phyloP scores from a whole-genome alignment of 2,329 filamentous ascomycete genomes.

The Sarocladium kiliense region DNA sequence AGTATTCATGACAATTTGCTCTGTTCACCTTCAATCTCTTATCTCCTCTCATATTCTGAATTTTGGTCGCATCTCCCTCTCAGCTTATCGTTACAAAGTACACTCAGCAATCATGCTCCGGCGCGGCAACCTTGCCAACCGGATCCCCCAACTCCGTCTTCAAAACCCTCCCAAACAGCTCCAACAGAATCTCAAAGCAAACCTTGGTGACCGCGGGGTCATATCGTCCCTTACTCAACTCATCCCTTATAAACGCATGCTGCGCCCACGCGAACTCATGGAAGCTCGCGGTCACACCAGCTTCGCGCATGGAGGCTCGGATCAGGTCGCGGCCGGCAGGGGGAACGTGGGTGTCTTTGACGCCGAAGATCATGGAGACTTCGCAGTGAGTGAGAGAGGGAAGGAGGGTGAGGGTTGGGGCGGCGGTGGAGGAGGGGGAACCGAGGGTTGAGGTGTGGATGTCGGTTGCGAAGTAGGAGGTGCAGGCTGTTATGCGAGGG shows the following conservation, averaged over 20 bases:
- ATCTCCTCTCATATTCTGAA: neutral
- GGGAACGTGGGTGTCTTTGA: constrained; percentile 86
- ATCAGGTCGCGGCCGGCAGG: constrained; percentile 78
- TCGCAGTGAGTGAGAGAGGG: constrained; percentile 60
- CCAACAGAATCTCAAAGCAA: constrained; percentile 86
- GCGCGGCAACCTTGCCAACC: constrained; percentile 37
- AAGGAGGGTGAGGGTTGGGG: constrained; percentile 39
- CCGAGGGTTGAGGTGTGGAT: constrained; percentile 78
- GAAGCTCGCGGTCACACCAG: constrained; percentile 70
- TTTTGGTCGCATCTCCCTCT: too few species aligned
- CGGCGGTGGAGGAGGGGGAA: constrained; percentile 50
- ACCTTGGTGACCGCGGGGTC: constrained; percentile 81
- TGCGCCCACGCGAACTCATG: constrained; percentile 93
- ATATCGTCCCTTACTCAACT: constrained; percentile 89
- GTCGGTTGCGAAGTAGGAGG: constrained; percentile 91
- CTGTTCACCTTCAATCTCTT: neutral
- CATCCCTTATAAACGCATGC: constrained; percentile 91
- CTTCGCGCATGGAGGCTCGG: constrained; percentile 72
- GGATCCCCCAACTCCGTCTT: constrained; percentile 67
- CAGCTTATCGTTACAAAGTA: too few species aligned
- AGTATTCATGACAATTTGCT: neutral
- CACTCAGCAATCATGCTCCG: constrained; percentile 77
- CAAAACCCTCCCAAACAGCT: constrained; percentile 74
- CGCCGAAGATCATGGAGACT: constrained; percentile 84
- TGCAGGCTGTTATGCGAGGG: constrained; percentile 66